Base-by-base conservation (phyloP, 805 yeast genomes). In the Torulaspora indica region DNA sequence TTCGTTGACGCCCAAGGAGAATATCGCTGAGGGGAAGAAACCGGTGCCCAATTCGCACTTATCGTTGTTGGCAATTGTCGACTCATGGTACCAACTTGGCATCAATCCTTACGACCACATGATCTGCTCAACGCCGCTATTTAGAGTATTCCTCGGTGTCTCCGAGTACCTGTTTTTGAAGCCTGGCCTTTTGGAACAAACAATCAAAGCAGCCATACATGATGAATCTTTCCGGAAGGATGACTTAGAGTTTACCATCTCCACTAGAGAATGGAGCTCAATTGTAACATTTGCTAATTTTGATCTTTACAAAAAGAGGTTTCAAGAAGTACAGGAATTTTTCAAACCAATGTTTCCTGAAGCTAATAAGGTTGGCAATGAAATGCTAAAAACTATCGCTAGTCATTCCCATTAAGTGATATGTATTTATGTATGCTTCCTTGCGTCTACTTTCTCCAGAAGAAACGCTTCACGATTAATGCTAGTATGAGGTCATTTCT, bases 91-190 rank as follows among this genome's bases (percentile, higher is more conserved):
- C 57, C 81, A 81, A 51, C 67, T 87, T 34, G 84, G 83, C 1
- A 88, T 93, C 33, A 82, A 85, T 28, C 98, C 98, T 4, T 91
- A 93, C 60, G 96, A 91, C 63, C 98, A 93, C 66, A 90, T 91
- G 68, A 90, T 91, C 47, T 91, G 98, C 61, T 86, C 96, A 1
- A 93, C 98, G 0, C 98, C 98, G 9, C 61, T 85, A 24, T 93
- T 91, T 61, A 76, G 98, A 61, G 88, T 93, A 32, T 88, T 93
- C 66, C 72, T 93, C 32, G 98, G 98, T 35, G 97, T 93, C 18
- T 79, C 95, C 0, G 97, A 93, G 61, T 91, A 88, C 63, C 68
- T 93, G 25, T 93, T 91, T 63, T 80, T 95, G 57, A 78, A 89
- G 0, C 91, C 93, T 0, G 85, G 82, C 1, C 65, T 91, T 29